Percentiles rank a stretch among this genome's conserved stretches.
Conservation (phyloP, 495 filamentous ascomycete genomes). For the Penicillium atrosanguineum region DNA sequence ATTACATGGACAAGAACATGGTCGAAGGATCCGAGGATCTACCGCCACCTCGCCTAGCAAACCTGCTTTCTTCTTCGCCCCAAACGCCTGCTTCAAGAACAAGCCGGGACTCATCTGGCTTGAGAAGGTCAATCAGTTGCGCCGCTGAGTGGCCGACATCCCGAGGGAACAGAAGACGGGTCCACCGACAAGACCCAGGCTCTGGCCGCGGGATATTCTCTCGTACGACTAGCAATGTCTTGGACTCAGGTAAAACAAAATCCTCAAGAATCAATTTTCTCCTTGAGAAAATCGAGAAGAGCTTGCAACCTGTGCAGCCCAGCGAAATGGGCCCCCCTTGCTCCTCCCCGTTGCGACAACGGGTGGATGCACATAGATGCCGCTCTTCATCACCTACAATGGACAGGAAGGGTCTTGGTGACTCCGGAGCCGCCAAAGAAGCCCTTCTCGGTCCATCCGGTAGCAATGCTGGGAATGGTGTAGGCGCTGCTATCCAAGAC, state of each 20-base stretch:
- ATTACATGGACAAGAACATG: constrained; percentile 57
- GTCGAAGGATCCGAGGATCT: constrained; percentile 35
- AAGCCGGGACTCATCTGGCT: constrained; percentile 46
- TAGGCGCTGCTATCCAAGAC: constrained; percentile 21
- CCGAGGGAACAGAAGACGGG: constrained; percentile 52
- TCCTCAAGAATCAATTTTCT: constrained; percentile 59
- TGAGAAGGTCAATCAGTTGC: constrained; percentile 71
- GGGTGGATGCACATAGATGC: constrained; percentile 31
- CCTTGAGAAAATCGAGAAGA: constrained; percentile 66
- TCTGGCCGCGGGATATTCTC: constrained; percentile 41
- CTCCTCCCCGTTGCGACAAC: constrained; percentile 55
- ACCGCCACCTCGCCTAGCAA: constrained; percentile 54
- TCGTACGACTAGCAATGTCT: constrained; percentile 52
- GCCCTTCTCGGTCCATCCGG: constrained; percentile 2
- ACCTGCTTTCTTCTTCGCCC: constrained; percentile 71
- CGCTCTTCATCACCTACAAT: constrained; percentile 48
- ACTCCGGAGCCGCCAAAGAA: constrained; percentile 8
- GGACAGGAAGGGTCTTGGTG: constrained; percentile 16
- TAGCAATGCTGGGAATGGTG: constrained; percentile 8
- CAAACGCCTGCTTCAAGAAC: constrained; percentile 50
- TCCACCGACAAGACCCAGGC: constrained; percentile 28
- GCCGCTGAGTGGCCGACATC: constrained; percentile 60
- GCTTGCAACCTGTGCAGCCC: constrained; percentile 43
- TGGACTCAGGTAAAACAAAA: constrained; percentile 49
- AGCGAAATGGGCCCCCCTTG: constrained; percentile 39